Evolutionary conservation across 192 early-diverging fungal genomes (phyloP), one percentile per base, ranked within the genome.

Genomic region (Podila epicladia): DNA sequence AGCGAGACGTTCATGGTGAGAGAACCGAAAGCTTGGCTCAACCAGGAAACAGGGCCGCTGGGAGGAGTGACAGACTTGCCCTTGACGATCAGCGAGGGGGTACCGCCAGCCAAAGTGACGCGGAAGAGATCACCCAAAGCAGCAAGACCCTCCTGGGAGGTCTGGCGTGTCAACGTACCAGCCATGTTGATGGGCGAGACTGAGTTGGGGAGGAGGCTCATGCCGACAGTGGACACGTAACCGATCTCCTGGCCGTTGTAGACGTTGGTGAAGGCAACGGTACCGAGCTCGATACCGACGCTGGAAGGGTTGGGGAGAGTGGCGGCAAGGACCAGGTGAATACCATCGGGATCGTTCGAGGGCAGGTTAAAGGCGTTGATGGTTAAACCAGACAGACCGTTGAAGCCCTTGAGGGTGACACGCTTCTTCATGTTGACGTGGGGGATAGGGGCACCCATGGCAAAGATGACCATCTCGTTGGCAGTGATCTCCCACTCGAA

Each of bases 71-170:
- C 86, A 67, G 80, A 85, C 20, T 80, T 78, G 73, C 87, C 89
- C 20, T 73, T 60, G 45, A 87, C 89, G 29, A 83, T 71, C 51
- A 86, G 83, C 26, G 76, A 82, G 45, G 89, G 82, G 29, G 72
- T 66, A 26, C 79, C 64, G 28, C 89, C 89, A 55, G 74, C 63
- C 50, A 90, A 58, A 45, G 86, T 87, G 45, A 85, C 67, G 22
- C 86, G 86, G 82, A 90, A 88, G 61, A 90, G 64, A 59, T 85
- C 73, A 60, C 86, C 82, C 28, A 90, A 77, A 35, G 85, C 84
- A 1, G 64, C 58, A 29, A 89, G 69, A 33, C 78, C 84, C 8
- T 15, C 76, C 24, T 83, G 51, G 15, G 79, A 57, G 22, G 84
- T 87, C 58, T 88, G 89, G 32, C 85, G 85, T 45, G 86, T 79